Evolutionary conservation across 257 asterid genomes (phyloP).

Genomic region (Sherardia arvensis): DNA sequence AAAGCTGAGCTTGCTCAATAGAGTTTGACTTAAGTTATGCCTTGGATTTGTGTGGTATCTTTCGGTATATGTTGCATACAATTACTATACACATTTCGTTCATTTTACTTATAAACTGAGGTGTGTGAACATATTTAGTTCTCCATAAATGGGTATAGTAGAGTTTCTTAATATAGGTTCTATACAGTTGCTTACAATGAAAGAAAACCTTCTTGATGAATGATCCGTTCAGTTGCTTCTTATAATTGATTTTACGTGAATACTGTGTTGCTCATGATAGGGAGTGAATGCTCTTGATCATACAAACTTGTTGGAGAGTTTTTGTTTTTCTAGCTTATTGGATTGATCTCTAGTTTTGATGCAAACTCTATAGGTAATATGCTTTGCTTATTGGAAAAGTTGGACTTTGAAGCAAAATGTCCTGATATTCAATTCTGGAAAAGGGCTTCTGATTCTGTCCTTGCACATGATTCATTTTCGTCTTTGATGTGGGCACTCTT

Average conservation of each 20-base stretch:
- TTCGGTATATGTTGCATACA: background rate
- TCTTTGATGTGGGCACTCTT: constrained; percentile 89
- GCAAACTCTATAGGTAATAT: constrained; percentile 46
- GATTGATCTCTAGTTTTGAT: background rate
- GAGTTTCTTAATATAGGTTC: too few species aligned
- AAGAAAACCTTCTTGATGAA: background rate
- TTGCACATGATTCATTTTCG: constrained; percentile 77
- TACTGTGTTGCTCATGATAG: background rate
- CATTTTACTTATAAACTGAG: background rate
- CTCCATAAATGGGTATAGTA: background rate
- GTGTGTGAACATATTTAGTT: background rate
- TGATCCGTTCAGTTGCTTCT: background rate
- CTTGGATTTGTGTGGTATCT: background rate
- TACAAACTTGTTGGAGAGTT: background rate
- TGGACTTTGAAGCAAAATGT: constrained; percentile 37
- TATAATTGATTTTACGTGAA: background rate
- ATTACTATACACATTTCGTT: background rate
- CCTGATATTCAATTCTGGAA: constrained; percentile 84
- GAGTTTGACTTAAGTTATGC: background rate
- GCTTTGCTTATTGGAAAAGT: constrained; percentile 51
- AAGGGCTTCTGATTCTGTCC: constrained; percentile 67
- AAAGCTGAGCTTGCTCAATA: background rate
- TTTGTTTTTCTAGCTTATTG: background rate
- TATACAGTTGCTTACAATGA: too few species aligned
- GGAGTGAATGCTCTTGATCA: background rate